phyloP scores from a whole-genome alignment of 768 basidiomycete genomes.

The Sarcomyxa edulis region DNA sequence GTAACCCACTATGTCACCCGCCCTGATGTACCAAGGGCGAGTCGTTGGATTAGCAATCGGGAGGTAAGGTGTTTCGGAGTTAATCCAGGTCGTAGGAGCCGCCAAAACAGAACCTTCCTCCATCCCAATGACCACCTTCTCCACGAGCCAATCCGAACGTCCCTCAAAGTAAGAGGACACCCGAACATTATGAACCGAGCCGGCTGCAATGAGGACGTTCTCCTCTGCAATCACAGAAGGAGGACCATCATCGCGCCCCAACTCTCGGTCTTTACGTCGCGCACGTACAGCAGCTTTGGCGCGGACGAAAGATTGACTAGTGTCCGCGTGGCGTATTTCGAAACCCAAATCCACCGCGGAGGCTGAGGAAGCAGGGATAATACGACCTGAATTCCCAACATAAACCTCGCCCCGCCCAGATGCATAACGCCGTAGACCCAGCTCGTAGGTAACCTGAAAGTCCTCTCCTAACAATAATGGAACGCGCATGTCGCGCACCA shows the following conservation, averaged over 20 bases:
- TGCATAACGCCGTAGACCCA: conserved; percentile 9
- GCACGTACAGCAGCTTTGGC: not conserved
- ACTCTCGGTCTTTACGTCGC: not conserved
- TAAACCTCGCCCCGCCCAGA: conserved; percentile 5
- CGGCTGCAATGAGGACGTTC: too few species aligned
- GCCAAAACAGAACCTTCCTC: conserved; percentile 11
- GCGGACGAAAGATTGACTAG: not conserved
- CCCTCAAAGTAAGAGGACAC: conserved; percentile 3
- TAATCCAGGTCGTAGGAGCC: conserved; percentile 12
- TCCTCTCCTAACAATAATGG: conserved; percentile 24
- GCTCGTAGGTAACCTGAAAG: conserved; percentile 17
- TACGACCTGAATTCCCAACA: not conserved
- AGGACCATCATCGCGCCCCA: too few species aligned
- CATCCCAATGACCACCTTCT: too few species aligned
- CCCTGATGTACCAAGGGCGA: conserved; percentile 7
- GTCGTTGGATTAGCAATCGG: conserved; percentile 13
- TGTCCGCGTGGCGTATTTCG: conserved; percentile 1
- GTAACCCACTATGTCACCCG: conserved; percentile 10
- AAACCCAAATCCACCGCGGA: conserved; percentile 5
- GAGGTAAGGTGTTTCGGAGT: conserved; percentile 4
- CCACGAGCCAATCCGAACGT: too few species aligned
- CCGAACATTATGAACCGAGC: conserved; percentile 5
- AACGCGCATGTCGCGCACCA: conserved; percentile 18
- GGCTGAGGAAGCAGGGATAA: conserved; percentile 7
- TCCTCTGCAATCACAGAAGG: conserved; percentile 3